Percentiles rank a stretch among this genome's conserved stretches.
These are phyloP conservation scores for Obelidium mucronatum DNA, from an alignment of 192 early-diverging fungal genomes.

Conservation along the genomic window DNA sequence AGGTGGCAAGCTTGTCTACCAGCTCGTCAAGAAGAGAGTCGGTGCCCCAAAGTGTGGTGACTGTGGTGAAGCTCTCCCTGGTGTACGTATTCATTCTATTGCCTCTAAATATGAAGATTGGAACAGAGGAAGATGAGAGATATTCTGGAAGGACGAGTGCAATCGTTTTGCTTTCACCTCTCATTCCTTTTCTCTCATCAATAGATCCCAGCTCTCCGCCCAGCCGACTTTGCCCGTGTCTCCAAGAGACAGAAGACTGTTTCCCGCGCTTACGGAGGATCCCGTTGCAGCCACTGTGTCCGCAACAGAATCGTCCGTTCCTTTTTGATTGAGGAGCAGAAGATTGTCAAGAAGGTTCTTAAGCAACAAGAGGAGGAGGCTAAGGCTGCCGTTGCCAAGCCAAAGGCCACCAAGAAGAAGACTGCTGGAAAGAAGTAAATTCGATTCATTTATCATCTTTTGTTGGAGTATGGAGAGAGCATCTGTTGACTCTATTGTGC, in stretches of 20 bases:
- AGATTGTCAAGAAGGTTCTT: slow-evolving; percentile 99
- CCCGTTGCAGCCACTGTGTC: slow-evolving; percentile 90
- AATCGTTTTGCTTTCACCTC: too few species aligned
- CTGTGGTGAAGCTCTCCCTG: slow-evolving; percentile 88
- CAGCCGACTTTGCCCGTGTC: slow-evolving; percentile 87
- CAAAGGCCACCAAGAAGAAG: slow-evolving; percentile 35
- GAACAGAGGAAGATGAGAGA: neutral
- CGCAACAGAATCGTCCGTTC: slow-evolving; percentile 93
- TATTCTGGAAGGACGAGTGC: neutral
- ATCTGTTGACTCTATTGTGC: neutral
- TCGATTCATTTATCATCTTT: neutral
- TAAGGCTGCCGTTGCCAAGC: slow-evolving; percentile 49
- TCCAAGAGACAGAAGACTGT: slow-evolving; percentile 94
- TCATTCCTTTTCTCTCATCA: neutral
- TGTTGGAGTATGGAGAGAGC: neutral
- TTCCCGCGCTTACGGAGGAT: slow-evolving; percentile 96
- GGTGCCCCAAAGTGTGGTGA: slow-evolving; percentile 96
- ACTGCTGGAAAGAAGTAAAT: slow-evolving; percentile 34
- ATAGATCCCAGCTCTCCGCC: slow-evolving; percentile 89
- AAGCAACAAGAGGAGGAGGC: slow-evolving; percentile 71
- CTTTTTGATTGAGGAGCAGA: slow-evolving; percentile 99
- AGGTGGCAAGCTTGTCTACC: slow-evolving; percentile 90
- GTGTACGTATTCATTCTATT: slow-evolving; percentile 65
- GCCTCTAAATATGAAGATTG: neutral
- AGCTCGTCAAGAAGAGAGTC: slow-evolving; percentile 92